These are phyloP conservation scores for Sporothrix brasiliensis DNA, from an alignment of 2,329 filamentous ascomycete genomes.

Conservation along the genomic window DNA sequence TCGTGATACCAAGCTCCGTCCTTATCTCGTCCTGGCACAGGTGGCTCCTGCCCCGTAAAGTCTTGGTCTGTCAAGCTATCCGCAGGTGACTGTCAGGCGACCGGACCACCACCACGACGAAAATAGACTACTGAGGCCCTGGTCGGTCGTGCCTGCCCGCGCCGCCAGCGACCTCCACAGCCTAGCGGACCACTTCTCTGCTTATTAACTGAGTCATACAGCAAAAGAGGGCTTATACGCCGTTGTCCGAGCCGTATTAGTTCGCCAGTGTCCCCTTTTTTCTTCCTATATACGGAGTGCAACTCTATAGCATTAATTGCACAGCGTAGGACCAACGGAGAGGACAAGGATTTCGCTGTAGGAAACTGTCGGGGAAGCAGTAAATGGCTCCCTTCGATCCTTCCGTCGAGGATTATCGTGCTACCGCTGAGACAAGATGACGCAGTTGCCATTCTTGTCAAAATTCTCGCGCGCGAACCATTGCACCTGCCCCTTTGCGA, in stretches of 20 bases:
- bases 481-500: conserved; percentile 21
- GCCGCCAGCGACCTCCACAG: conserved; percentile 15
- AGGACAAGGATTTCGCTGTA: background rate
- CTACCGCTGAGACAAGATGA: conserved; percentile 26
- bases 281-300: too few species aligned
- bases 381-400: conserved; percentile 12
- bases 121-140: conserved; percentile 13
- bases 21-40: background rate
- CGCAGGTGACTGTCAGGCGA: conserved; percentile 19
- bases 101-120: background rate
- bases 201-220: background rate
- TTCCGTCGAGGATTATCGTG: background rate
- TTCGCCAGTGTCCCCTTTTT: too few species aligned
- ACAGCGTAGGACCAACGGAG: too few species aligned
- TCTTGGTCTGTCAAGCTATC: background rate
- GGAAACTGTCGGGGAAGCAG: background rate
- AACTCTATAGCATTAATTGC: too few species aligned
- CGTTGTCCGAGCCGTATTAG: too few species aligned
- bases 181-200: background rate
- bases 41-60: conserved; percentile 9
- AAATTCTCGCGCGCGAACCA: conserved; percentile 1
- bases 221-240: background rate
- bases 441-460: conserved; percentile 27
- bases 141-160: conserved; percentile 16
- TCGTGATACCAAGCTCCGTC: background rate